These are phyloP conservation scores for Candida ficus DNA, from an alignment of 805 yeast genomes.

Conservation along the genomic window DNA sequence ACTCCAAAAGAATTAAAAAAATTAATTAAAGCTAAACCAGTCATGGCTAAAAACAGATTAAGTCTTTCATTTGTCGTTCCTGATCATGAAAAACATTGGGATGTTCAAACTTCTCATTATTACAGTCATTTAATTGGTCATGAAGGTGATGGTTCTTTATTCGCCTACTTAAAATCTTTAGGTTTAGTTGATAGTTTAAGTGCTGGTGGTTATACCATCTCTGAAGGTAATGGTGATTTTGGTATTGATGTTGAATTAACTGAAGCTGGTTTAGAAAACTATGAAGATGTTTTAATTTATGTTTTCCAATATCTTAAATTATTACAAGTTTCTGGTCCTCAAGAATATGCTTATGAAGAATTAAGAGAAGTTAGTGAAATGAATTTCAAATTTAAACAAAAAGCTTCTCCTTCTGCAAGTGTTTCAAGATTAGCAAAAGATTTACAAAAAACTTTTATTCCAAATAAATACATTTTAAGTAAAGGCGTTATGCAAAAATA, in stretches of 20 bases:
- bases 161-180: slow-evolving; percentile 58
- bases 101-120: slow-evolving; percentile 64
- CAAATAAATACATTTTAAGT: slow-evolving; percentile 60
- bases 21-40: slow-evolving; percentile 67
- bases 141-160: slow-evolving; percentile 83
- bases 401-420: slow-evolving; percentile 63
- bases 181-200: slow-evolving; percentile 81
- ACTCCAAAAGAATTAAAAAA: slow-evolving; percentile 44
- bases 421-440: slow-evolving; percentile 62
- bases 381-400: slow-evolving; percentile 77
- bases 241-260: slow-evolving; percentile 74
- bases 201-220: slow-evolving; percentile 63
- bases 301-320: slow-evolving; percentile 72
- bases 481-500: slow-evolving; percentile 51
- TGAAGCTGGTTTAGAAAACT: slow-evolving; percentile 58
- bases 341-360: slow-evolving; percentile 79
- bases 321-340: slow-evolving; percentile 53
- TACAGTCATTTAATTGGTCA: slow-evolving; percentile 85
- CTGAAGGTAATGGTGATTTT: slow-evolving; percentile 64
- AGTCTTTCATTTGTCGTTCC: slow-evolving; percentile 72
- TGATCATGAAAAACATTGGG: slow-evolving; percentile 65
- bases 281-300: slow-evolving; percentile 52
- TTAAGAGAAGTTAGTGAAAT: slow-evolving; percentile 60
- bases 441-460: slow-evolving; percentile 55
- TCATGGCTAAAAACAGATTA: slow-evolving; percentile 69